These are phyloP conservation scores for Xylariaceae sp. DNA, from an alignment of 2,329 filamentous ascomycete genomes.

Conservation along the genomic window DNA sequence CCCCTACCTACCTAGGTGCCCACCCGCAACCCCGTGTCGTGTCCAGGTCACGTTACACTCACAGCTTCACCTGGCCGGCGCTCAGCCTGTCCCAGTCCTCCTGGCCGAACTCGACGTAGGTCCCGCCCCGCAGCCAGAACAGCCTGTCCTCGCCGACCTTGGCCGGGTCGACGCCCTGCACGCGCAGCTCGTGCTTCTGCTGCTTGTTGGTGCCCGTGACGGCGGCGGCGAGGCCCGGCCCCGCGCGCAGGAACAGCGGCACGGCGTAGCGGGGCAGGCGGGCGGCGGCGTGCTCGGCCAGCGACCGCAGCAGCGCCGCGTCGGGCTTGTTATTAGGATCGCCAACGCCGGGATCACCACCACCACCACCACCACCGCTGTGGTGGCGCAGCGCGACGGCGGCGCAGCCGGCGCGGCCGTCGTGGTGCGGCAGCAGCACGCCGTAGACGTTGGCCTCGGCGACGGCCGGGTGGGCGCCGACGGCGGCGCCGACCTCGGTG, in stretches of 20 bases:
- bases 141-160: conserved; percentile 42
- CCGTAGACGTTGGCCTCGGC: conserved; percentile 83
- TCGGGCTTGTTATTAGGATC: no score
- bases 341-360: no score
- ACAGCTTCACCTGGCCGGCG: conserved; percentile 65
- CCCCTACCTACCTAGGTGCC: no score
- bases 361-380: no score
- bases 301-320: conserved; percentile 41
- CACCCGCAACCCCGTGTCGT: no score
- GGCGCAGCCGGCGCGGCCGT: conserved; percentile 77
- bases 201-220: conserved; percentile 84
- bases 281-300: conserved; percentile 51
- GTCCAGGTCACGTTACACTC: no score
- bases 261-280: conserved; percentile 66
- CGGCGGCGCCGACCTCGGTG: conserved; percentile 68
- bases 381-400: conserved; percentile 54
- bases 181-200: conserved; percentile 67
- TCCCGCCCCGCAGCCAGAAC: conserved; percentile 58
- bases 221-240: conserved; percentile 48
- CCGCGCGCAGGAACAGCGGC: conserved; percentile 68
- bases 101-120: conserved; percentile 60
- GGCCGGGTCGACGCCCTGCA: conserved; percentile 63
- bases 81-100: conserved; percentile 63
- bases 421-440: conserved; percentile 69
- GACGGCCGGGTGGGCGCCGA: conserved; percentile 60